These are phyloP conservation scores for Cyberlindnera maclurae DNA, from an alignment of 805 yeast genomes.

Conservation along the genomic window DNA sequence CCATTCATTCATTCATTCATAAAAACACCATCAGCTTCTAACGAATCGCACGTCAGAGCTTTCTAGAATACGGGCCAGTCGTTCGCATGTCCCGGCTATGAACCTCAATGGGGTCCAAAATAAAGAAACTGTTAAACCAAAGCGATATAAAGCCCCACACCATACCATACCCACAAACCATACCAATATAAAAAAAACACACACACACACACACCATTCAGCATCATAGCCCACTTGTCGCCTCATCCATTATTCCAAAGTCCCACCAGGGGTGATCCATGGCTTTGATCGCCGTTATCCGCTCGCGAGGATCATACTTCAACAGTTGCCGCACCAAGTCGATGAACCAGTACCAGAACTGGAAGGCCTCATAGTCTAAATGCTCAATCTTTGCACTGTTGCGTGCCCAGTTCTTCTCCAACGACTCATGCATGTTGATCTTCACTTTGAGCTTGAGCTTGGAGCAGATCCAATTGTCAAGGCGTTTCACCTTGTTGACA, in stretches of 20 bases:
- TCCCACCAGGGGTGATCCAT: slow-evolving; percentile 79
- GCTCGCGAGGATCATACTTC: slow-evolving; percentile 61
- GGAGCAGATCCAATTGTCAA: slow-evolving; percentile 37
- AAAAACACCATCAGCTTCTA: no score
- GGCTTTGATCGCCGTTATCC: slow-evolving; percentile 73
- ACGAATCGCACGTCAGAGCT: no score
- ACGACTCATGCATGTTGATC: slow-evolving; percentile 19
- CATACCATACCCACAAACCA: no score
- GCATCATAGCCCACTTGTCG: slow-evolving; percentile 10
- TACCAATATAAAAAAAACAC: no score
- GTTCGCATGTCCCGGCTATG: no score
- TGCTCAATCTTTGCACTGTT: slow-evolving; percentile 26
- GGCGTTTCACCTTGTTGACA: slow-evolving; percentile 34
- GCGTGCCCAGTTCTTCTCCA: slow-evolving; percentile 16
- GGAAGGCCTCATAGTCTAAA: slow-evolving; percentile 51
- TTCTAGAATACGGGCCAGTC: no score
- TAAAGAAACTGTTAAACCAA: no score
- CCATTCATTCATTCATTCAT: no score
- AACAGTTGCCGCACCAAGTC: slow-evolving; percentile 63
- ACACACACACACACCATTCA: no score
- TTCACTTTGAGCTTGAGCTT: slow-evolving; percentile 23
- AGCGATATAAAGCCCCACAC: no score
- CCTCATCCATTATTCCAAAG: slow-evolving; percentile 53
- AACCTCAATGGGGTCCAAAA: no score
- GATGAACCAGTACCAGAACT: slow-evolving; percentile 77